Conservation (phyloP, 192 early-diverging fungal species). For the Backusella parvicylindrica region DNA sequence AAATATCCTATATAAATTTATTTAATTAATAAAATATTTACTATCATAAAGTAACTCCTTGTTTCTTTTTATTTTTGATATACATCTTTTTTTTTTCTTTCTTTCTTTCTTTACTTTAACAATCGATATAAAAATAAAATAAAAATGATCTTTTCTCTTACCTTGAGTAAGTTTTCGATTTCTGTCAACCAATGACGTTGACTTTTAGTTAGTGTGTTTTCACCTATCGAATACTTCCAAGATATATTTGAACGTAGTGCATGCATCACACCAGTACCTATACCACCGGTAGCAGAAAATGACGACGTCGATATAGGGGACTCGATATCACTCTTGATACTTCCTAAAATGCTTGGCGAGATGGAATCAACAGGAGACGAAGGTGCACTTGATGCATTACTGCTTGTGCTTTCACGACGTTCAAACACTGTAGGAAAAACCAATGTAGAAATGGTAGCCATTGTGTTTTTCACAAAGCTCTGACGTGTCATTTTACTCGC, state of each 20-base stretch:
- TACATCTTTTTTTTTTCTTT: neutral
- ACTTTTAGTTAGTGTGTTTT: neutral
- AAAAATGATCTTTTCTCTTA: neutral
- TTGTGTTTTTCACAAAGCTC: conserved; percentile 72
- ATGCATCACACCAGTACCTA: neutral
- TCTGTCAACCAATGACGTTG: conserved; percentile 1
- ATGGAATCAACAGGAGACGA: neutral
- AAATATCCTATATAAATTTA: neutral
- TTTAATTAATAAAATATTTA: neutral
- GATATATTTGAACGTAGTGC: neutral
- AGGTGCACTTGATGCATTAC: neutral
- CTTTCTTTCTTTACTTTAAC: too few species aligned
- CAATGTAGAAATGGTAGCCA: conserved; percentile 21
- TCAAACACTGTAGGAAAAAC: neutral
- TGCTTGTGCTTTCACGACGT: neutral
- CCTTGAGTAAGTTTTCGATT: conserved; percentile 3
- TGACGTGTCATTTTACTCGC: conserved; percentile 67
- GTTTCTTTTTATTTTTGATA: neutral
- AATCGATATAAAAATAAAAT: neutral
- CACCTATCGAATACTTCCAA: neutral
- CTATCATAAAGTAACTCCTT: neutral
- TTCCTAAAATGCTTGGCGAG: neutral
- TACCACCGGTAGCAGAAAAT: neutral
- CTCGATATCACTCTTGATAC: neutral
- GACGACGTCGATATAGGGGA: neutral